Evolutionary conservation across 2,329 filamentous ascomycete genomes (phyloP), one percentile per base, ranked within the genome.

Genomic region (Diplocarpon rosae): DNA sequence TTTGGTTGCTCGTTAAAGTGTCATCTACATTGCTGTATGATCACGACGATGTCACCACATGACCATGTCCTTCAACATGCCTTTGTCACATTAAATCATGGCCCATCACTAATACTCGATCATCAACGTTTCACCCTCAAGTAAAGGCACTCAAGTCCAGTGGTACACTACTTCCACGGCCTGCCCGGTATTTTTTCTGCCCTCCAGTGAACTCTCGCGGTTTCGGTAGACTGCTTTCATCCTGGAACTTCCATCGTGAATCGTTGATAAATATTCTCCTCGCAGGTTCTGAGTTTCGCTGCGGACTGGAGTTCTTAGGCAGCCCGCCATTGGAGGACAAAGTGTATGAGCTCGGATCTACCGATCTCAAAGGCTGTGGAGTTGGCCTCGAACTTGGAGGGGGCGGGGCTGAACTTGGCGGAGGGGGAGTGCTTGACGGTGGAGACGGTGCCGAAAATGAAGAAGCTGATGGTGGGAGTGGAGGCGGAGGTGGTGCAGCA

Each of bases 151-250:
- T 77, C 60, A 98, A 65, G 68, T 96, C 86, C 56, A 96, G 69
- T 27, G 92, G 92, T 54, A 96, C 89, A 69, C 85, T 95, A 66
- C 88, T 95, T 28, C 88, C 90, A 60, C 90, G 76, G 8, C 92
- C 92, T 30, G 92, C 92, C 51, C 90, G 74, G 65, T 96, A 98
- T 61, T 78, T 79, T 62, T 83, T 88, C 15, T 73, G 67, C 3
- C 76, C 78, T n/a, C 83, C 83, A 1, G 71, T 66, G 59, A 93
- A 95, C 1, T 84, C 79, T 57, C 90, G 74, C 16, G 90, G 90
- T 56, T 88, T 90, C 0, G 92, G 90, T 37, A 96, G 72, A 55
- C 85, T 72, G 30, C 72, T 75, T 56, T 95, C 90, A 37, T 82
- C 76, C 56, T 90, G 83, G 60, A 95, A 98, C 52, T 81, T 83